Evolutionary conservation across 2,329 filamentous ascomycete genomes (phyloP), one percentile per base, ranked within the genome.

Genomic region (Trichoderma atrobrunneum): DNA sequence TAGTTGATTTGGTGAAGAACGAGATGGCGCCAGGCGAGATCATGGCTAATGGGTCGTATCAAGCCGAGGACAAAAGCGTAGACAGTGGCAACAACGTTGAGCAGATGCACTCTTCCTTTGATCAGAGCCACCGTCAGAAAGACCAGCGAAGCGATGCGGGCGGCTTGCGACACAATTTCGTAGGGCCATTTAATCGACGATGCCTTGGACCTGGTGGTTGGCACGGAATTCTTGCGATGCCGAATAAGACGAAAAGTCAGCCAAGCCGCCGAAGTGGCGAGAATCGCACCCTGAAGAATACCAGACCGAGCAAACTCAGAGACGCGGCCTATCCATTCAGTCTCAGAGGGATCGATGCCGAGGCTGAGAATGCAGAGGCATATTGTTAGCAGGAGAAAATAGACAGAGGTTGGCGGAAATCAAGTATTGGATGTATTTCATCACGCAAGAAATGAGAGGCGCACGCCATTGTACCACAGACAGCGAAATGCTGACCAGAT

Each of bases 1-100:
- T 84, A 81, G 77, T 87, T 87, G 77, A 85, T 79, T 75, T 87
- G 85, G 72, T 86, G 84, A 59, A 87, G 78, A 16, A 82, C 81
- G 64, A 82, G 78, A 76, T 83, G 84, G 24, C 84, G 83, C 84
- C 85, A 87, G 74, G 80, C 78, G 68, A 82, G 73, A 72, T 84
- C 78, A 72, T 81, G 77, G 70, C 12, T 34, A n/a, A 80, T 73
- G 56, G 86, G 81, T 14, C 85, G 82, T 30, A 82, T 63, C 26
- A 87, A 77, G 28, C 85, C 85, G 5, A 87, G 76, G 48, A 82
- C 26, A 61, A 86, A 83, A 51, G 81, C 80, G 74, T 86, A 86
- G 62, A 77, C 78, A 26, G 83, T 74, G 7, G 80, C 77, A 34
- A 78, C 71, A 12, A 81, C 78, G 74, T 84, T 81, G 54, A 82